Evolutionary conservation across 2,329 filamentous ascomycete genomes (phyloP).

Genomic region (Dothidotthia symphoricarpi): DNA sequence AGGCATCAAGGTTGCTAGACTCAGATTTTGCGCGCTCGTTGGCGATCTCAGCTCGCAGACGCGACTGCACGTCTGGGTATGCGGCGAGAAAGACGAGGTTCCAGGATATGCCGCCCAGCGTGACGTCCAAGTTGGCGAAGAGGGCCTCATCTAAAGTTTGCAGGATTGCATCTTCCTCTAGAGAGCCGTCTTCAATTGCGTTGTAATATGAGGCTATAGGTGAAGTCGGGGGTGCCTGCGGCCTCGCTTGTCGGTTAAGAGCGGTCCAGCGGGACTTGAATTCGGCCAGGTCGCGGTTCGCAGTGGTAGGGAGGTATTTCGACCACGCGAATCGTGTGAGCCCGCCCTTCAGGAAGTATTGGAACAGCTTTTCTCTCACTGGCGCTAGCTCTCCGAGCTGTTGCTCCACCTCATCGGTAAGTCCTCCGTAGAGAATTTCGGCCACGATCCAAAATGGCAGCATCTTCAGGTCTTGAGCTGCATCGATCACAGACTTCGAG

Average conservation of each 20-base stretch:
- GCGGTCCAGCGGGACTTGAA: constrained; percentile 13
- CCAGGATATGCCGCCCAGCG: constrained; percentile 46
- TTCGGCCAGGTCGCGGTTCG: constrained; percentile 17
- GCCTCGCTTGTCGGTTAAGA: too few species aligned
- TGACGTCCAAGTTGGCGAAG: constrained; percentile 51
- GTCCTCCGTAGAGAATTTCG: constrained; percentile 39
- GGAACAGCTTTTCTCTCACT: constrained; percentile 36
- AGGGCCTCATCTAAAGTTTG: constrained; percentile 50
- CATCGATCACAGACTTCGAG: constrained; percentile 15
- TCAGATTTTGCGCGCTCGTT: neutral
- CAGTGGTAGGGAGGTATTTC: constrained; percentile 26
- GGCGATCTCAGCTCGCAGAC: neutral
- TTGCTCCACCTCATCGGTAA: constrained; percentile 19
- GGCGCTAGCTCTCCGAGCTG: constrained; percentile 25
- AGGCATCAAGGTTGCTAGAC: neutral
- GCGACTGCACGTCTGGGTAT: constrained; percentile 30
- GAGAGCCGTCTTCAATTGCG: neutral
- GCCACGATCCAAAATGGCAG: constrained; percentile 45
- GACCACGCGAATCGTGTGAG: constrained; percentile 27
- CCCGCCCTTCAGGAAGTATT: constrained; percentile 38
- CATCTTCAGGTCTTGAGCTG: constrained; percentile 31
- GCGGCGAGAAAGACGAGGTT: constrained; percentile 44
- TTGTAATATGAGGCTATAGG: neutral
- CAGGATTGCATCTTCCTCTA: constrained; percentile 9
- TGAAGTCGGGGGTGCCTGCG: too few species aligned